These are phyloP conservation scores for Trichosporon sp. DNA, from an alignment of 1,284 basidiomycete species.

Conservation along the genomic window DNA sequence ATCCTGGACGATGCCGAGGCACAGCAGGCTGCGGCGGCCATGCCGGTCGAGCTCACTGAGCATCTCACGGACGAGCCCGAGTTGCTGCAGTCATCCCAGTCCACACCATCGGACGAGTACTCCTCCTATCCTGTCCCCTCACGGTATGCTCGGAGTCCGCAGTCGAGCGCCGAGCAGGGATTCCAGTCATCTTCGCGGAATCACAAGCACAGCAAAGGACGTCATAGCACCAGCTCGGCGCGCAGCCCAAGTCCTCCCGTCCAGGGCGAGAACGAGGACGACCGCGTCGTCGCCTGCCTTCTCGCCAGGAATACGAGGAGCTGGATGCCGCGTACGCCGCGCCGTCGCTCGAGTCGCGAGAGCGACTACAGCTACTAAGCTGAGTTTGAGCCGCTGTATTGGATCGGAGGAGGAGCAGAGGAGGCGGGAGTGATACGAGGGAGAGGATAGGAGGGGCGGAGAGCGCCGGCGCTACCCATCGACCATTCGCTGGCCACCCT, in stretches of 20 bases:
- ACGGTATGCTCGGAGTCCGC: not conserved
- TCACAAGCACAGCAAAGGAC: not conserved
- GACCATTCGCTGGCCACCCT: too few relatives aligned
- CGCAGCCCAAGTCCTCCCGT: not conserved
- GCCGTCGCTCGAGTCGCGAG: not conserved
- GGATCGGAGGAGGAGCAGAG: too few relatives aligned
- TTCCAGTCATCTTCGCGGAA: not conserved
- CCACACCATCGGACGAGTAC: not conserved
- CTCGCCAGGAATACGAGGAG: not conserved
- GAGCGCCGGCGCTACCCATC: not conserved
- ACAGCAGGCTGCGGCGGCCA: not conserved
- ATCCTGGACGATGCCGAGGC: not conserved
- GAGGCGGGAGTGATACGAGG: too few relatives aligned
- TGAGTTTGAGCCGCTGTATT: not conserved
- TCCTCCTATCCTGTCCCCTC: not conserved
- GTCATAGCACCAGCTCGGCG: constrained; percentile 1
- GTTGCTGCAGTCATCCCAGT: not conserved
- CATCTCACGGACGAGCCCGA: not conserved
- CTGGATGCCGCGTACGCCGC: constrained; percentile 8
- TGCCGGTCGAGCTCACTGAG: not conserved
- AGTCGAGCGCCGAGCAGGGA: not conserved
- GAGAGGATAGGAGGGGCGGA: not conserved
- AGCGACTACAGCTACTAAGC: not conserved
- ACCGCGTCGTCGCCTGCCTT: not conserved
- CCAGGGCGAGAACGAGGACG: not conserved